phyloP scores from a whole-genome alignment of 2,329 filamentous ascomycete species.

The Macrophomina tecta region DNA sequence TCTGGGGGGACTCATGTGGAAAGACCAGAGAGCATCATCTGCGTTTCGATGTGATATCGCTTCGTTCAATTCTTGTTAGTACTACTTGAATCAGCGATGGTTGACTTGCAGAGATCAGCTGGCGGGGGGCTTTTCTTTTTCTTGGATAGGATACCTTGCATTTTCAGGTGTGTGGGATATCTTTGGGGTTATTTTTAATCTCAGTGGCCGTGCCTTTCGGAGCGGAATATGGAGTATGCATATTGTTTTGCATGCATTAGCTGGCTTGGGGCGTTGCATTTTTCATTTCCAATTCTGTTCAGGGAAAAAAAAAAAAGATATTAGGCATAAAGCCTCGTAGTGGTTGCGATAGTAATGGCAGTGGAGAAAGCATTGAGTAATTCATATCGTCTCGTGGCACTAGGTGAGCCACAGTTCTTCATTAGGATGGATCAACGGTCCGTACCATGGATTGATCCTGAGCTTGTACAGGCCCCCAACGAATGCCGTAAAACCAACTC shows the following conservation, averaged over 20 bases:
- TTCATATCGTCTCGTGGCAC: background rate
- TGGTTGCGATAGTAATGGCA: background rate
- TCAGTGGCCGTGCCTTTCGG: background rate
- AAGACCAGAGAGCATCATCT: background rate
- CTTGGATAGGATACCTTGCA: background rate
- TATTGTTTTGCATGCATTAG: slow-evolving; percentile 8
- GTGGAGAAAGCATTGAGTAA: background rate
- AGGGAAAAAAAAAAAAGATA: background rate
- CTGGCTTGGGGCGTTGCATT: slow-evolving; percentile 8
- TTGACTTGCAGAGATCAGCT: background rate
- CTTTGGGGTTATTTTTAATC: background rate
- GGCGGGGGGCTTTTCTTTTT: background rate
- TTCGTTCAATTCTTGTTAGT: slow-evolving; percentile 20
- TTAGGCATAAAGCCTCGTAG: background rate
- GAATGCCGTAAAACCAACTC: too few relatives aligned
- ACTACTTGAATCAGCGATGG: slow-evolving; percentile 4
- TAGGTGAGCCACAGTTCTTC: background rate
- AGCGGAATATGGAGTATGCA: background rate
- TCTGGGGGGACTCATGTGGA: background rate
- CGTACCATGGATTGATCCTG: too few relatives aligned
- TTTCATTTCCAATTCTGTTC: background rate
- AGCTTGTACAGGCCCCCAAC: too few relatives aligned
- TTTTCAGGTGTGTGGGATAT: slow-evolving; percentile 15
- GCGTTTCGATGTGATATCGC: background rate
- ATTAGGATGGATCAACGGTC: too few relatives aligned